Evolutionary conservation across 345 rosid species (phyloP), one percentile per base, ranked within the genome.

Genomic region (Populus davidiana): DNA sequence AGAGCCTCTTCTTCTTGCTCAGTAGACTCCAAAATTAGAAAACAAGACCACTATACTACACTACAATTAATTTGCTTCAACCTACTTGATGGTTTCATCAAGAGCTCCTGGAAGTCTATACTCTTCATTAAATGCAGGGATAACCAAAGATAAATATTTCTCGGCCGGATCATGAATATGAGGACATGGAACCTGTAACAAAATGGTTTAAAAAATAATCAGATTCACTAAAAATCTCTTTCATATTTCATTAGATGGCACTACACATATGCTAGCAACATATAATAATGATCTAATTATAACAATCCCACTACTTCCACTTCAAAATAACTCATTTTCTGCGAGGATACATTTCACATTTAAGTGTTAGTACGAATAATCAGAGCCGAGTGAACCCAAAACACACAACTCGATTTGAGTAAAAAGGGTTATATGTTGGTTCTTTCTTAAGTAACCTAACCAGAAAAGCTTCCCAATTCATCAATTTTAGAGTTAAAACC

Each of bases 41-140:
- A 69, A 56, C n/a, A 8, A 33, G 17, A 76, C 33, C 9, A 36
- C 47, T 14, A 50, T 5, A 25, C 41, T 35, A 39, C 20, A 59
- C 27, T 54, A 49, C n/a, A 70, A 56, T 59, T 38, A 43, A 56
- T 59, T 70, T 44, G 59, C 14, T 68, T 44, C 2, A 78, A 87
- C 93, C 77, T 86, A 96, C 98, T 84, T 88, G 88, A 96, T 87
- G 27, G 97, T 89, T 86, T 95, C 99, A 78, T 87, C 90, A 67
- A 95, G 94, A 47, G 97, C 94, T 47, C 83, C 90, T 75, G 98
- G 98, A 82, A 95, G 99, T 75, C 99, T 90, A 74, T 85, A 86
- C 85, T 93, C 98, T 82, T 95, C 99, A 66, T 95, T 95, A 76
- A 64, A 93, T 5, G 99, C 99, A 16, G 99, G 99, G 82, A 95